A percentile compares a stretch with the other conserved stretches of the same genome.
Conservation (phyloP, 179 eudicot genomes). For the Corrigiola litoralis region DNA sequence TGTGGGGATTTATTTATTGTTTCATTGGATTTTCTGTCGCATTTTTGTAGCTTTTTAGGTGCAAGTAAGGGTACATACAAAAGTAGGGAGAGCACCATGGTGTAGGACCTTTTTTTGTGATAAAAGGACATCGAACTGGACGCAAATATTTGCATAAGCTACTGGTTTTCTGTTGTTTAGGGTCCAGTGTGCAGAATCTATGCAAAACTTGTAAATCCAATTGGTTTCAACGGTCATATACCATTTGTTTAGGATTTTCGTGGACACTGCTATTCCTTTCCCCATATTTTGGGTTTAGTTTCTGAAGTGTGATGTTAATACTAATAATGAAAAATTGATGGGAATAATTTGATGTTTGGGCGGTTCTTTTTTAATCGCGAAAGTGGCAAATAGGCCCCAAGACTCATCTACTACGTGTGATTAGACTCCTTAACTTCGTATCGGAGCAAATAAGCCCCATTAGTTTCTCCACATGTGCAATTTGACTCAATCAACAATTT, state of each 20-base stretch:
- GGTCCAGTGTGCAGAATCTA: not conserved
- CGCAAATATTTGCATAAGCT: not conserved
- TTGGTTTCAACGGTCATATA: constrained; percentile 10
- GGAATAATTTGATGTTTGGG: too few relatives aligned
- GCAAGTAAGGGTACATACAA: not conserved
- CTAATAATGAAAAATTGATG: too few relatives aligned
- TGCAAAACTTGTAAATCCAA: not conserved
- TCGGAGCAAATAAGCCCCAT: too few relatives aligned
- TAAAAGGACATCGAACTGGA: not conserved
- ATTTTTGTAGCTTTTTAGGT: not conserved
- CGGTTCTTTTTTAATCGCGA: too few relatives aligned
- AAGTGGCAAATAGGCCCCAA: too few relatives aligned
- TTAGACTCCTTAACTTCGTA: too few relatives aligned
- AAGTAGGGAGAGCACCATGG: not conserved
- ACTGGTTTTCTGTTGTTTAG: not conserved
- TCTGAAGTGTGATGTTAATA: too few relatives aligned
- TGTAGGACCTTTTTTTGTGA: not conserved
- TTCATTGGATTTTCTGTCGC: not conserved
- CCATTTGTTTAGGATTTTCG: not conserved
- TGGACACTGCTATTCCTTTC: too few relatives aligned
- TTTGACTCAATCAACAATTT: too few relatives aligned
- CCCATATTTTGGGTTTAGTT: too few relatives aligned
- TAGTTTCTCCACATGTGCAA: too few relatives aligned
- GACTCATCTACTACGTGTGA: too few relatives aligned
- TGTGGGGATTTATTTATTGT: not conserved